These are phyloP conservation scores for Trametes gibbosa DNA, from an alignment of 768 basidiomycete genomes.

Conservation along the genomic window DNA sequence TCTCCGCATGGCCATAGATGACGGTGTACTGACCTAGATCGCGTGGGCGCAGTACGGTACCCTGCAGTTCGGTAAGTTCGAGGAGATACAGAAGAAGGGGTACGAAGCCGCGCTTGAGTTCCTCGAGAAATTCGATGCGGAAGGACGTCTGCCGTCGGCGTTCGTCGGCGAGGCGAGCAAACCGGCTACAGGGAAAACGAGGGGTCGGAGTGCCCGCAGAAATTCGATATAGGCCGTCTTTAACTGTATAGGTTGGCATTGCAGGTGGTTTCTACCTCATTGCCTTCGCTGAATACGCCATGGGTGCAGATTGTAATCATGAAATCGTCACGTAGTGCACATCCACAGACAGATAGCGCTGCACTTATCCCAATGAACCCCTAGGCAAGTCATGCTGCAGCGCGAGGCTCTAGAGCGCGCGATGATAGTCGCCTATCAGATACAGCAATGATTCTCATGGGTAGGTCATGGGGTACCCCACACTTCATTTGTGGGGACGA, in stretches of 20 bases:
- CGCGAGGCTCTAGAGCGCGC: neutral
- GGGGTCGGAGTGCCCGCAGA: conserved; percentile 73
- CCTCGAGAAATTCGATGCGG: conserved; percentile 75
- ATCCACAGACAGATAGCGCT: too few species aligned
- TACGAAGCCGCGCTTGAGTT: conserved; percentile 70
- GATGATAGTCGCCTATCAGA: neutral
- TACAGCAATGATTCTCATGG: neutral
- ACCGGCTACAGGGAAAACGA: conserved; percentile 49
- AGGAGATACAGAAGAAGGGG: conserved; percentile 84
- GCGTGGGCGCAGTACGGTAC: conserved; percentile 69
- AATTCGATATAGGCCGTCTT: conserved; percentile 55
- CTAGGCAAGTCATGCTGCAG: neutral
- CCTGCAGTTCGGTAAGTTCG: conserved; percentile 84
- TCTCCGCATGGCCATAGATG: neutral
- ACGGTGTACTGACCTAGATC: neutral
- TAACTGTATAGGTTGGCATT: neutral
- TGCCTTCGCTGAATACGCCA: neutral
- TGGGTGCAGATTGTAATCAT: too few species aligned
- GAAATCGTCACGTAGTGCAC: too few species aligned
- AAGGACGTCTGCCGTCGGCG: conserved; percentile 79
- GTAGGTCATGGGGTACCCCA: neutral
- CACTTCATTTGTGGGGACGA: neutral
- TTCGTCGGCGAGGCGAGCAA: conserved; percentile 59
- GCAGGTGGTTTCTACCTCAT: neutral
- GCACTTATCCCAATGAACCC: too few species aligned